Base-by-base conservation (phyloP, 2,329 filamentous ascomycete species). In the Podosphaera fusca region DNA sequence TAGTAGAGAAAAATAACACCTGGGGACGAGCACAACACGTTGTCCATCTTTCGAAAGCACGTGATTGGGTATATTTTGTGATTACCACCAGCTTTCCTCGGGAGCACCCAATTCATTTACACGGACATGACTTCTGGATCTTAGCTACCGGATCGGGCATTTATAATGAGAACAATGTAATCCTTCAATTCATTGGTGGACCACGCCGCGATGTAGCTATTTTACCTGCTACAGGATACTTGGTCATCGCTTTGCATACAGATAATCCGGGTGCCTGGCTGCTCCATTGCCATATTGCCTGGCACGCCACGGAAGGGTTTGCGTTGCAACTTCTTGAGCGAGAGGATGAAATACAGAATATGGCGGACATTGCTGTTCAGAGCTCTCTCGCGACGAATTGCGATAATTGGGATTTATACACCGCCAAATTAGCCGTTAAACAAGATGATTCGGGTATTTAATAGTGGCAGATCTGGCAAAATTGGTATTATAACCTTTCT, bases 291-390 rank as follows among this genome's bases (percentile, higher is more conserved):
- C 67, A 69, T 59, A 66, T 69, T 45, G 67, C 62, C 6, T 80
- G 76, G 76, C 77, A 80, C 63, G 71, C 73, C 0, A 74, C 73
- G 1, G 72, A 71, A 3, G 77, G 77, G 3, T 71, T 79, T 56
- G 69, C 76, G 14, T 60, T 73, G 6, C 73, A 77, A 62, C 72
- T 79, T 58, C 63, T 79, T 4, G 72, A 70, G 59, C 59, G 63
- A 14, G 56, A 59, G 35, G 21, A 42, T 55, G 58, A 61, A 40
- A 42, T 55, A 2, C 7, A 12, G 29, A 21, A 8, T 8, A 61
- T 62, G 31, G 33, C 55, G 2, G 61, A 53, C 14, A 46, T 61
- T 10, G 63, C 58, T 21, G 60, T 64, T 56, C 59, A 59, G 31
- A 58, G 59, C 34, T 51, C 59, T 46, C 58, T 69, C 9, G 64